These are phyloP conservation scores for Niveomyces coronatus DNA, from an alignment of 2,329 filamentous ascomycete genomes.

Conservation along the genomic window DNA sequence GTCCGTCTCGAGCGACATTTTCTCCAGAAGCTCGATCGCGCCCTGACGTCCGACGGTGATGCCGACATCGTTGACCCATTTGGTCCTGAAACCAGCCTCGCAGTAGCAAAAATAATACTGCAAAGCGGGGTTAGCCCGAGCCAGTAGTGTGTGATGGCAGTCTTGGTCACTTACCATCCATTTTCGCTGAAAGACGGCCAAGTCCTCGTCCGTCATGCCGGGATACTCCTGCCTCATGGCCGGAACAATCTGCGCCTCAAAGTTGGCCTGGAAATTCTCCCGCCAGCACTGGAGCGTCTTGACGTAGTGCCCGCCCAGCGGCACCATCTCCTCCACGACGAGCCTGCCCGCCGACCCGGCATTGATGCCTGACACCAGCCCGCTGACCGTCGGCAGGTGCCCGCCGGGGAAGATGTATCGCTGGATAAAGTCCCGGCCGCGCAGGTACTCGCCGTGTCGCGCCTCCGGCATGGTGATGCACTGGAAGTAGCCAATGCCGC, in stretches of 20 bases:
- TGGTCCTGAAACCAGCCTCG: conserved; percentile 62
- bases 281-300: conserved; percentile 60
- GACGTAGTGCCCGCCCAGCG: conserved; percentile 65
- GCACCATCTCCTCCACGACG: conserved; percentile 56
- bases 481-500: conserved; percentile 63
- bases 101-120: conserved; percentile 69
- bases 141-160: neutral
- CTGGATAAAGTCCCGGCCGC: conserved; percentile 62
- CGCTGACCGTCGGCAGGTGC: conserved; percentile 51
- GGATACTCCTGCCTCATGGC: conserved; percentile 48
- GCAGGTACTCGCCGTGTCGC: conserved; percentile 55
- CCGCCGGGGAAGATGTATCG: conserved; percentile 71
- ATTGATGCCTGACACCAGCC: conserved; percentile 49
- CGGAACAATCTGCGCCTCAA: conserved; percentile 47
- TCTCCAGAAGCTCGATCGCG: conserved; percentile 57
- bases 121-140: neutral
- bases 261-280: conserved; percentile 54
- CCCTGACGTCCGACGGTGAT: conserved; percentile 59
- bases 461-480: conserved; percentile 68
- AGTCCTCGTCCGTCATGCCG: conserved; percentile 48
- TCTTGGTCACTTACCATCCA: conserved; percentile 46
- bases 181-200: conserved; percentile 58
- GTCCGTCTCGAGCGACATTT: conserved; percentile 46
- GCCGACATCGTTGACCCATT: conserved; percentile 62
- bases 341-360: conserved; percentile 50